Evolutionary conservation across 2,329 filamentous ascomycete species (phyloP).

Genomic region (Myriosclerotinia curreyana): DNA sequence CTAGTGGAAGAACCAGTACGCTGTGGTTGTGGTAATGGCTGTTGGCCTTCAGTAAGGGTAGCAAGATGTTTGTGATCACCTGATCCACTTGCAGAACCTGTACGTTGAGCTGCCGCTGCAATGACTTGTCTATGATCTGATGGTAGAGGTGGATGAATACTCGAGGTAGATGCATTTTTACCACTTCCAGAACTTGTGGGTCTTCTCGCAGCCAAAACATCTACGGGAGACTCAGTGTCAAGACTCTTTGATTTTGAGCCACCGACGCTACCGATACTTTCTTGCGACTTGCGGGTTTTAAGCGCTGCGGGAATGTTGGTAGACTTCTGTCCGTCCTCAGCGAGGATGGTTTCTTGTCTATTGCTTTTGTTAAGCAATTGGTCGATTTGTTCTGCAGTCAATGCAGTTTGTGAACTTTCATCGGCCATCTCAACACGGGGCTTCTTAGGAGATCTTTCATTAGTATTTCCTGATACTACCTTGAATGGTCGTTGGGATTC

Average conservation of each 20-base stretch:
- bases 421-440: constrained; percentile 53
- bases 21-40: constrained; percentile 69
- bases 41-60: constrained; percentile 59
- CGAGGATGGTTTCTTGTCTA: constrained; percentile 33
- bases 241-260: constrained; percentile 42
- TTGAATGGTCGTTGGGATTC: constrained; percentile 58
- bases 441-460: constrained; percentile 44
- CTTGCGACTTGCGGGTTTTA: constrained; percentile 48
- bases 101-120: constrained; percentile 67
- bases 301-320: constrained; percentile 42
- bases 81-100: constrained; percentile 43
- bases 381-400: constrained; percentile 82
- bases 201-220: constrained; percentile 46
- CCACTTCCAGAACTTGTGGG: constrained; percentile 73
- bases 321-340: constrained; percentile 31
- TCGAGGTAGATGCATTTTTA: constrained; percentile 47
- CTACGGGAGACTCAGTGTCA: constrained; percentile 41
- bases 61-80: constrained; percentile 16
- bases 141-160: constrained; percentile 69
- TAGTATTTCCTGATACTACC: constrained; percentile 60
- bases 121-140: constrained; percentile 80
- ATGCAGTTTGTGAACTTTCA: constrained; percentile 74
- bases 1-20: constrained; percentile 50
- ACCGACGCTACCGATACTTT: constrained; percentile 48
- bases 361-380: constrained; percentile 61